Percentiles rank a stretch among this genome's conserved stretches.
Conservation (phyloP, 2,329 filamentous ascomycete species). For the Fusarium nodosum region DNA sequence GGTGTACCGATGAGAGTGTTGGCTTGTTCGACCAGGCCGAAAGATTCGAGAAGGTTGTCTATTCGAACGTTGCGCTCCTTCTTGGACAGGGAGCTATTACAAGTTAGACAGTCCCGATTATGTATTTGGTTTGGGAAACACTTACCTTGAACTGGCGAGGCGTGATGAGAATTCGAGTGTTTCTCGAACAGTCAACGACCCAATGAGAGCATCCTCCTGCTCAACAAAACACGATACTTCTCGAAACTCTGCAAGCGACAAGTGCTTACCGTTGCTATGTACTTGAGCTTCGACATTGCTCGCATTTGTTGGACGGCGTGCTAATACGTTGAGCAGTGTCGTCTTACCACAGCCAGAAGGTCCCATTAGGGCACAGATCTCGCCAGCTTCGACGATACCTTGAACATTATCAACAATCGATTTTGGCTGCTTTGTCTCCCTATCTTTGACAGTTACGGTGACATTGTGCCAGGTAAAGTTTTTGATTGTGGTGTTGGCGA, state of each 20-base stretch:
- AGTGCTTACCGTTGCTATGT: slow-evolving; percentile 70
- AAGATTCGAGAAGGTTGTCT: slow-evolving; percentile 75
- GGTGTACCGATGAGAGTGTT: slow-evolving; percentile 84
- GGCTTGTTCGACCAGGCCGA: slow-evolving; percentile 78
- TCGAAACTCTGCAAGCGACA: slow-evolving; percentile 69
- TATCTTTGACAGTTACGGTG: slow-evolving; percentile 79
- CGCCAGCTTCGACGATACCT: slow-evolving; percentile 76
- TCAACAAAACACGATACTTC: slow-evolving; percentile 83
- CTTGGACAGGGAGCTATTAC: slow-evolving; percentile 56
- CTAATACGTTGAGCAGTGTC: slow-evolving; percentile 84
- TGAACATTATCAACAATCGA: slow-evolving; percentile 73
- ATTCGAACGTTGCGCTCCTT: slow-evolving; percentile 73
- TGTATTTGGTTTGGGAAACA: rapidly evolving
- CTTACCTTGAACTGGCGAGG: slow-evolving; percentile 70
- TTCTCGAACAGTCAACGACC: slow-evolving; percentile 83
- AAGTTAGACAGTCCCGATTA: background rate
- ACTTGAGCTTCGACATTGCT: slow-evolving; percentile 57
- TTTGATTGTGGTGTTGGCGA: slow-evolving; percentile 73
- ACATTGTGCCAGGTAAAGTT: slow-evolving; percentile 76
- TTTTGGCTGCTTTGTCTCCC: slow-evolving; percentile 72
- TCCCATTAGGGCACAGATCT: slow-evolving; percentile 85
- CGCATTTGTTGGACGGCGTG: slow-evolving; percentile 66
- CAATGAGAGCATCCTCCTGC: slow-evolving; percentile 88
- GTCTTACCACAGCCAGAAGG: slow-evolving; percentile 83
- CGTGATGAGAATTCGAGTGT: slow-evolving; percentile 83